Percentiles rank a stretch among this genome's conserved stretches.
Conservation (phyloP, 1,284 basidiomycete genomes). For the Schizophyllum amplum region DNA sequence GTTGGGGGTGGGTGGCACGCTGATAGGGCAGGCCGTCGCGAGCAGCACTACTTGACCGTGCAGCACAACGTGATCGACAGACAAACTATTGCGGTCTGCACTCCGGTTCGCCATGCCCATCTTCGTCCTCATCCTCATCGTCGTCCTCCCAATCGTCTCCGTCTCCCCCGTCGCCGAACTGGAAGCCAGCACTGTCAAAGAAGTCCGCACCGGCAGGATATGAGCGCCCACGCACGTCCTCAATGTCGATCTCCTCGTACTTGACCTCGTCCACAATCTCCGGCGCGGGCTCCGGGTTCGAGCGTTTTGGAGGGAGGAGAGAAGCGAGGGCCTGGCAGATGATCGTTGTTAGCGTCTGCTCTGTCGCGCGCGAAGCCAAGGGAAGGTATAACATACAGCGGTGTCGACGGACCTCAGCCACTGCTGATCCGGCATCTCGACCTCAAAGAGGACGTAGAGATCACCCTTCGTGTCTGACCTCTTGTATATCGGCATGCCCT, state of each 20-base stretch:
- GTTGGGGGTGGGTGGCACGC: not conserved
- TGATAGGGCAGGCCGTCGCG: no score
- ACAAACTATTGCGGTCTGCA: constrained; percentile 52
- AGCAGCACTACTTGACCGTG: not conserved
- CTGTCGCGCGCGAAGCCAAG: no score
- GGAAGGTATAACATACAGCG: constrained; percentile 31
- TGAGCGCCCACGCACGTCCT: constrained; percentile 71
- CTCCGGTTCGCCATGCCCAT: constrained; percentile 50
- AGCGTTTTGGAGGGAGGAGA: constrained; percentile 70
- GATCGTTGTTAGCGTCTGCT: not conserved
- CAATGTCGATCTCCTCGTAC: constrained; percentile 70
- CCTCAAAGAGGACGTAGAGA: constrained; percentile 70
- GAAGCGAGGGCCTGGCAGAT: constrained; percentile 45
- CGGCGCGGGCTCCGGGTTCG: constrained; percentile 62
- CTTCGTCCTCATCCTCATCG: constrained; percentile 31
- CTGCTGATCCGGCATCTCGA: constrained; percentile 76
- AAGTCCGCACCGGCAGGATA: constrained; percentile 59
- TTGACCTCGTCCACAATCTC: constrained; percentile 62
- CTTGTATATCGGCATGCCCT: constrained; percentile 82
- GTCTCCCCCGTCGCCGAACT: constrained; percentile 65
- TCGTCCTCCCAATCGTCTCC: constrained; percentile 55
- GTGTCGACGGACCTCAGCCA: constrained; percentile 60
- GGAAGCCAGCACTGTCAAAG: constrained; percentile 60
- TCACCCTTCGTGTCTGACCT: constrained; percentile 67
- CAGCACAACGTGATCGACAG: not conserved